Conservation (phyloP, 2,329 filamentous ascomycete species). For the Penicillium vulpinum region DNA sequence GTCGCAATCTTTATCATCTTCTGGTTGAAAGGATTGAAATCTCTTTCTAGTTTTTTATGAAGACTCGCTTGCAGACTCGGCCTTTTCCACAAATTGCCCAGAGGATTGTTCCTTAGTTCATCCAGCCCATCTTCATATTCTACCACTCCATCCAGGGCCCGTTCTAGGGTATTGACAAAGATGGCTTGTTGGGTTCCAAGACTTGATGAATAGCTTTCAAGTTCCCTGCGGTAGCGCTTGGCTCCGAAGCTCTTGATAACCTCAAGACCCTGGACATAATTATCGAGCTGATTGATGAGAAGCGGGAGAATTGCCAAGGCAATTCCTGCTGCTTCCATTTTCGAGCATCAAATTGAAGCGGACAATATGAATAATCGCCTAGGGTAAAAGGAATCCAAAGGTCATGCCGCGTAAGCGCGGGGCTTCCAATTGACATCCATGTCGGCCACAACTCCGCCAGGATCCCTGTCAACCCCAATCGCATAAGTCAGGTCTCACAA, state of each 20-base stretch:
- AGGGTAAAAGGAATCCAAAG: background rate
- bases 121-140: slow-evolving; percentile 8
- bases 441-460: background rate
- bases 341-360: background rate
- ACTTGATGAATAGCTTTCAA: slow-evolving; percentile 5
- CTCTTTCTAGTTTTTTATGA: background rate
- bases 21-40: background rate
- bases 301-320: slow-evolving; percentile 42
- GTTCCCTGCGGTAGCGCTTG: slow-evolving; percentile 8
- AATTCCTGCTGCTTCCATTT: slow-evolving; percentile 24
- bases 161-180: slow-evolving; percentile 13
- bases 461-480: background rate
- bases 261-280: slow-evolving; percentile 43
- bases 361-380: background rate
- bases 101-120: background rate
- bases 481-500: background rate
- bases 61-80: background rate
- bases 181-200: slow-evolving; percentile 12
- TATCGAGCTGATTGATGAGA: slow-evolving; percentile 34
- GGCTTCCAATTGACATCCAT: background rate
- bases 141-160: slow-evolving; percentile 6
- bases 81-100: background rate
- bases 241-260: slow-evolving; percentile 36
- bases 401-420: background rate
- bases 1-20: background rate